Evolutionary conservation across 73 alveolate species (phyloP).

Genomic region (Stentor coeruleus): DNA sequence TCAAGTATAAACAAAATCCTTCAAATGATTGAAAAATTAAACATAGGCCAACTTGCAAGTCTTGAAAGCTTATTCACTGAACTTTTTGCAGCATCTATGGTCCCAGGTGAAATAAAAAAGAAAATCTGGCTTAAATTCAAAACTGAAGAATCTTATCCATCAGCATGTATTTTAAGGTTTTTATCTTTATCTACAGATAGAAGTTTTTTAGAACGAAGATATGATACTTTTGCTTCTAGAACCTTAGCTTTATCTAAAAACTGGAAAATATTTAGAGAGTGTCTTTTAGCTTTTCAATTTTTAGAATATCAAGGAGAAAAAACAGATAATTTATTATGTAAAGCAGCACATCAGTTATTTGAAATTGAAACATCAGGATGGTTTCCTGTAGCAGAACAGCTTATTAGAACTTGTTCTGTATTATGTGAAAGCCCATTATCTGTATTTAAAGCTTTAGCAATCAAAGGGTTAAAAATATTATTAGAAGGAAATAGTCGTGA

Average conservation of each 20-base stretch:
- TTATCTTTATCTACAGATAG: neutral
- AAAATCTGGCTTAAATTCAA: conserved; percentile 5
- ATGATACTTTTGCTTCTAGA: neutral
- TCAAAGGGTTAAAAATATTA: neutral
- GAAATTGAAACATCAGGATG: neutral
- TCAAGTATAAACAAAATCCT: conserved; percentile 34
- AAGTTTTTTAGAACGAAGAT: neutral
- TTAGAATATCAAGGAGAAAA: conserved; percentile 24
- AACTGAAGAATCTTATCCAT: neutral
- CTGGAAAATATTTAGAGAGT: conserved; percentile 11
- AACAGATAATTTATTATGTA: neutral
- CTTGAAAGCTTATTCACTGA: conserved; percentile 7
- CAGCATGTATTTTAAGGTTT: conserved; percentile 15
- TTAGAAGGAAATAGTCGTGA: conserved; percentile 24
- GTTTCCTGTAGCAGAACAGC: conserved; percentile 24
- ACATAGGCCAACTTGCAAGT: neutral
- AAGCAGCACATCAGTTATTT: neutral
- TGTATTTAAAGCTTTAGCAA: conserved; percentile 9
- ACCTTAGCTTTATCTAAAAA: neutral
- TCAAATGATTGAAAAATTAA: conserved; percentile 4
- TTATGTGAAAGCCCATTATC: neutral
- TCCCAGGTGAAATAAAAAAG: neutral
- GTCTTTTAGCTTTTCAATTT: neutral
- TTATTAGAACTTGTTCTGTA: neutral
- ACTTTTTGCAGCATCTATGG: neutral